Evolutionary conservation across 495 filamentous ascomycete species (phyloP).

Genomic region (Hypoxylon subgilvum): DNA sequence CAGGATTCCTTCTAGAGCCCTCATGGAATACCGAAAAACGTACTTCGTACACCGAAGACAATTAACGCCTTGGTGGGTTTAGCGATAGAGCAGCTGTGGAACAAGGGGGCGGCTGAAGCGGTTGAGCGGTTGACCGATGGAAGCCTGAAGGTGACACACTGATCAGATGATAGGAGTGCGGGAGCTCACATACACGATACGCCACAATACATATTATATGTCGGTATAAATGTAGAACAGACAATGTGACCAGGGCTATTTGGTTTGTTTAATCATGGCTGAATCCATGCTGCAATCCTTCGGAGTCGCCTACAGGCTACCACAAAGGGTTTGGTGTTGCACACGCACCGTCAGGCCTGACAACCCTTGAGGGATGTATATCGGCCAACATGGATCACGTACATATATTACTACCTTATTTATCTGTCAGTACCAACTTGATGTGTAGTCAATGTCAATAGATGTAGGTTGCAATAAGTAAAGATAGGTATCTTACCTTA

Average conservation of each 20-base stretch:
- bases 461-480: too few relatives aligned
- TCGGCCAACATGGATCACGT: not conserved
- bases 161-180: conserved; percentile 6
- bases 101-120: not conserved
- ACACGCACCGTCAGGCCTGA: conserved; percentile 1
- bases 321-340: conserved; percentile 14
- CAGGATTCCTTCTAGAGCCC: conserved; percentile 9
- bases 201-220: conserved; percentile 9
- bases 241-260: not conserved
- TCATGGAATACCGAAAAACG: not conserved
- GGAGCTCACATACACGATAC: not conserved
- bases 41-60: not conserved
- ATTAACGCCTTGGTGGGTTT: not conserved
- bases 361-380: not conserved
- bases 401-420: too few relatives aligned
- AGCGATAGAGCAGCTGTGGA: not conserved
- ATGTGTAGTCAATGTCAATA: too few relatives aligned
- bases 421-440: too few relatives aligned
- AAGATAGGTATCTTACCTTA: too few relatives aligned
- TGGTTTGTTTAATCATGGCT: not conserved
- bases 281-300: conserved; percentile 1
- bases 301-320: conserved; percentile 1
- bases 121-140: not conserved
- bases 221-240: too few relatives aligned
- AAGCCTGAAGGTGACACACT: too few relatives aligned